Conservation (phyloP, 148 eudicot genomes). For the Cornus suecica region DNA sequence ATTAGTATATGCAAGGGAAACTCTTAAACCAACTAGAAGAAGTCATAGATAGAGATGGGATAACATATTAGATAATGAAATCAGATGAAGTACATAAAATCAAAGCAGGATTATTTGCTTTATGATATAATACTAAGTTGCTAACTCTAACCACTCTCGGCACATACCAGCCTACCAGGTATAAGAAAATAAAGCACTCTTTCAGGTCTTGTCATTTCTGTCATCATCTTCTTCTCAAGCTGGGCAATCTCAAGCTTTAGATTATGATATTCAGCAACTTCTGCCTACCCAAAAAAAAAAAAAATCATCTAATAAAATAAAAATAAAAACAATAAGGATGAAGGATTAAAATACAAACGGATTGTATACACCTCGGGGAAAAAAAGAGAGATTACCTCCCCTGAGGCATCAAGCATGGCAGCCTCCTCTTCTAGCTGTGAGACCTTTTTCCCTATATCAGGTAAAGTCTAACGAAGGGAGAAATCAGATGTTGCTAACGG, state of each 20-base stretch:
- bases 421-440: slow-evolving; percentile 87
- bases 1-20: neutral
- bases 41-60: neutral
- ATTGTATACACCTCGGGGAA: neutral
- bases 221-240: slow-evolving; percentile 89
- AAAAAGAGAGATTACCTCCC: slow-evolving; percentile 58
- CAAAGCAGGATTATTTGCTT: neutral
- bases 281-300: slow-evolving; percentile 42
- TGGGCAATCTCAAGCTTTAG: slow-evolving; percentile 70
- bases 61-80: neutral
- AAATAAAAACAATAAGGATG: neutral
- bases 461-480: slow-evolving; percentile 63
- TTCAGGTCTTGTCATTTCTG: slow-evolving; percentile 92
- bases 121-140: neutral
- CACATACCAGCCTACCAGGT: slow-evolving; percentile 92
- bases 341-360: slow-evolving; percentile 12
- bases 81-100: neutral
- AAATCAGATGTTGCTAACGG: neutral
- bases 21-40: neutral
- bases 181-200: slow-evolving; percentile 78
- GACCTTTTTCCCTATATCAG: slow-evolving; percentile 81
- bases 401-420: slow-evolving; percentile 82
- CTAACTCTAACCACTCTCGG: slow-evolving; percentile 6
- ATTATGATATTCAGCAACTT: slow-evolving; percentile 83
- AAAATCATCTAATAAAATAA: neutral